A percentile compares a stretch with the other conserved stretches of the same genome.
Evolutionary conservation across 1,284 basidiomycete genomes (phyloP).

Genomic region (Tilletia setariae): DNA sequence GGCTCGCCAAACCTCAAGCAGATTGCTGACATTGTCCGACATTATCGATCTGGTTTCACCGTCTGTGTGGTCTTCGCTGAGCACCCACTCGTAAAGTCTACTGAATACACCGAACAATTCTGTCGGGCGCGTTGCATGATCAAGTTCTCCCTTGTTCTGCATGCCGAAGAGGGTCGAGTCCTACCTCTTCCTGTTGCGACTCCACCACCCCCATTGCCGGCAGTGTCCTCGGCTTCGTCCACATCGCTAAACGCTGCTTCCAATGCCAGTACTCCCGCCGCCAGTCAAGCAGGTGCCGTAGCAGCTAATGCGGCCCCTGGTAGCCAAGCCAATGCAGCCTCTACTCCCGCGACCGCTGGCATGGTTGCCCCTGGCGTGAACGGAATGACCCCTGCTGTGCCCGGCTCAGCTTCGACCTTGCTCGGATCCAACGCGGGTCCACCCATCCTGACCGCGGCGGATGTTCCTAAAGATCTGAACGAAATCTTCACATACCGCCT

Average conservation of each 20-base stretch:
- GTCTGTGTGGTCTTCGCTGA: constrained; percentile 41
- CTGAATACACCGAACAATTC: constrained; percentile 79
- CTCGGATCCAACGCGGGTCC: constrained; percentile 58
- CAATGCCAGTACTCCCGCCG: not conserved
- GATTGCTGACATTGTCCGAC: constrained; percentile 56
- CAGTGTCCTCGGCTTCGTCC: not conserved
- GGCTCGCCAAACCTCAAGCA: constrained; percentile 42
- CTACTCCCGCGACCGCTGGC: constrained; percentile 10
- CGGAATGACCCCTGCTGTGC: constrained; percentile 52
- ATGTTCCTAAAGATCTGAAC: constrained; percentile 85
- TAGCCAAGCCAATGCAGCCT: not conserved
- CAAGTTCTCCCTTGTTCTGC: constrained; percentile 85
- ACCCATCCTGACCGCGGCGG: constrained; percentile 68
- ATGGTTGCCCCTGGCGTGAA: constrained; percentile 16
- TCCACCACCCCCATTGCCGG: constrained; percentile 54
- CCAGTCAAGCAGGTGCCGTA: not conserved
- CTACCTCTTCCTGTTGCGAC: constrained; percentile 80
- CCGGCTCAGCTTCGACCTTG: constrained; percentile 61
- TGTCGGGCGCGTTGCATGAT: constrained; percentile 86
- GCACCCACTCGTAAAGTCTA: constrained; percentile 69
- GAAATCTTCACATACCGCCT: constrained; percentile 92
- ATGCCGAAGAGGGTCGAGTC: constrained; percentile 79
- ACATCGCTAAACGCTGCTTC: not conserved
- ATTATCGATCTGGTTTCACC: constrained; percentile 43
- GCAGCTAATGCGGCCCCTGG: constrained; percentile 32